Conservation (phyloP, 73 alveolate genomes). For the Breviolum minutum region DNA sequence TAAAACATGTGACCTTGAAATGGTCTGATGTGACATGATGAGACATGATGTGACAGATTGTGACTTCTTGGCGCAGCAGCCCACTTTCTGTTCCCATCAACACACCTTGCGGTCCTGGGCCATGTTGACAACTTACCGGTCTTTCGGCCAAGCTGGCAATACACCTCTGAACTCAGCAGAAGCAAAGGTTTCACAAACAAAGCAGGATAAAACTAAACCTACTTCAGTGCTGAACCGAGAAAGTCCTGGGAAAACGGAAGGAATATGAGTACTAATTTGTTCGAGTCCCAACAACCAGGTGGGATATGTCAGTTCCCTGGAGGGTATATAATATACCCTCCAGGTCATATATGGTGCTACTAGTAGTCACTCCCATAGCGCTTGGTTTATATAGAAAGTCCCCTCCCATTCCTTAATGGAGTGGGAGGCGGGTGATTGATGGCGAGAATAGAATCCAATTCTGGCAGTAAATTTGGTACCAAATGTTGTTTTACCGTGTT, state of each 20-base stretch:
- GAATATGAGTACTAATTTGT: not conserved
- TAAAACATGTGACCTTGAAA: not conserved
- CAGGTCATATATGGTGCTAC: too few species aligned
- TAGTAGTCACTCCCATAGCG: too few species aligned
- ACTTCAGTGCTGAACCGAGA: not conserved
- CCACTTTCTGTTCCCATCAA: not conserved
- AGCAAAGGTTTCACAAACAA: not conserved
- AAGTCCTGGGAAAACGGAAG: not conserved
- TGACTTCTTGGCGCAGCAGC: not conserved
- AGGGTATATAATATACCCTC: too few species aligned
- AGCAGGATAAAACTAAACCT: not conserved
- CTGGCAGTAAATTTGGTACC: too few species aligned
- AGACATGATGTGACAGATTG: not conserved
- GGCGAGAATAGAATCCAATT: too few species aligned
- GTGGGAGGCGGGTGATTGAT: too few species aligned
- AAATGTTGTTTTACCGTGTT: too few species aligned
- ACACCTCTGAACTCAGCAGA: not conserved
- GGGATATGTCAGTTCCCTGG: not conserved
- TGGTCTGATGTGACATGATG: not conserved
- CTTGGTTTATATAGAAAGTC: too few species aligned
- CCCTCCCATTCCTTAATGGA: too few species aligned
- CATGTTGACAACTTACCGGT: not conserved
- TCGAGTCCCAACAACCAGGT: not conserved
- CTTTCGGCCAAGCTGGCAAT: not conserved
- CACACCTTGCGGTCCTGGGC: slow-evolving; percentile 22